Evolutionary conservation across 306 rosid genomes (phyloP).

Genomic region (Medicago arabica): DNA sequence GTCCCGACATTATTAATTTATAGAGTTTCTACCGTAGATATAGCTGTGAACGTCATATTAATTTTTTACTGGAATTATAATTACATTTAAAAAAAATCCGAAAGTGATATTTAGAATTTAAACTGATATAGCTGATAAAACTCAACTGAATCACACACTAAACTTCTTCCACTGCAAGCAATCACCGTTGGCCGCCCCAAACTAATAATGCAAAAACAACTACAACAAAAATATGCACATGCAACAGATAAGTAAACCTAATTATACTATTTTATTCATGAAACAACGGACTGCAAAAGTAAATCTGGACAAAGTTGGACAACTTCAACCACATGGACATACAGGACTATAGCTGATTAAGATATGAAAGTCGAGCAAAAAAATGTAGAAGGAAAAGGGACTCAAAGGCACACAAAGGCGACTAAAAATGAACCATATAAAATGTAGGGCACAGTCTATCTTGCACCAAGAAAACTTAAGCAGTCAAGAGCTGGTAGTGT

Average conservation of each 20-base stretch:
- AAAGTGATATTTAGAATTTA: background rate
- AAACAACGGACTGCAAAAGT: slow-evolving; percentile 43
- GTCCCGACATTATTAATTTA: no score
- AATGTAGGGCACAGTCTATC: slow-evolving; percentile 76
- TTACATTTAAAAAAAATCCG: no score
- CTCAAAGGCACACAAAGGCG: background rate
- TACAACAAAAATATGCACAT: background rate
- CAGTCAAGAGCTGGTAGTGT: slow-evolving; percentile 81
- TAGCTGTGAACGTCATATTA: no score
- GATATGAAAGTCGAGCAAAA: background rate
- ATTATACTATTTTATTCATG: background rate
- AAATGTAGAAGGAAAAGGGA: background rate
- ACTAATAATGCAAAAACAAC: background rate
- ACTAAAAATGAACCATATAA: background rate
- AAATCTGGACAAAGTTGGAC: no score
- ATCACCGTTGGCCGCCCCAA: background rate
- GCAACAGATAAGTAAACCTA: background rate
- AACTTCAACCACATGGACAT: no score
- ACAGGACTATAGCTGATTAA: no score
- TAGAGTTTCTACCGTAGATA: no score
- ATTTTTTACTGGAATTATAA: no score
- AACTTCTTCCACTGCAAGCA: background rate
- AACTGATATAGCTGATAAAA: background rate
- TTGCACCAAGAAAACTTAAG: slow-evolving; percentile 59
- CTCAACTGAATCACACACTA: background rate